These are phyloP conservation scores for Schizosaccharomyces lindneri DNA, from an alignment of 805 yeast species.

Conservation along the genomic window DNA sequence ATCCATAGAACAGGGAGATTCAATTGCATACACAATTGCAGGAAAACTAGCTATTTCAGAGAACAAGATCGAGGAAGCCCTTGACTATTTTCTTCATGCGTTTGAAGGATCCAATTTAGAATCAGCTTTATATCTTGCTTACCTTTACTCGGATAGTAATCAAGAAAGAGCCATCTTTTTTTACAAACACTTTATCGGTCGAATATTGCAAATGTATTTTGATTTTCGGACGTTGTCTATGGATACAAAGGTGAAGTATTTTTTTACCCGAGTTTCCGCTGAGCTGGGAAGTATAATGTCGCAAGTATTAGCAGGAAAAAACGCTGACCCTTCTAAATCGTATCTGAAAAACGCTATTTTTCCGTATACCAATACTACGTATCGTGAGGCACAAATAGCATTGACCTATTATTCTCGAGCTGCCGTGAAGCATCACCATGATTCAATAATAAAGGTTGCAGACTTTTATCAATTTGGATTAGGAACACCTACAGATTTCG, in stretches of 20 bases:
- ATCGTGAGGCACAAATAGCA: conserved; percentile 19
- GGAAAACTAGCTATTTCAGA: neutral
- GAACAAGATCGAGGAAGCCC: neutral
- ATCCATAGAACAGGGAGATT: neutral
- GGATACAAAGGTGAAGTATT: neutral
- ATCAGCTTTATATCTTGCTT: neutral
- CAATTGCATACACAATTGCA: neutral
- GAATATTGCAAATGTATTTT: neutral
- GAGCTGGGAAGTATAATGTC: conserved; percentile 69
- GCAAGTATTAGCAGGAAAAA: conserved; percentile 41
- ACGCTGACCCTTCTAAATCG: neutral
- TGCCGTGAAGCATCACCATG: conserved; percentile 31
- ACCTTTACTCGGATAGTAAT: neutral
- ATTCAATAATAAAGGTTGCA: conserved; percentile 55
- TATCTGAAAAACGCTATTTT: neutral
- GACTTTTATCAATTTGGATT: conserved; percentile 41
- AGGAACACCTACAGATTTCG: conserved; percentile 16
- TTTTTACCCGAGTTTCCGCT: conserved; percentile 24
- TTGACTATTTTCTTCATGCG: neutral
- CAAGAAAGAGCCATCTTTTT: neutral
- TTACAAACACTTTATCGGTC: neutral
- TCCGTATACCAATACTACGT: neutral
- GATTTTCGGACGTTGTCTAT: neutral
- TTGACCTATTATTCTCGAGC: conserved; percentile 33
- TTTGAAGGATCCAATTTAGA: neutral